A percentile compares a stretch with the other conserved stretches of the same genome.
Evolutionary conservation across 2,329 filamentous ascomycete species (phyloP).

Genomic region (Sporothrix inflata): DNA sequence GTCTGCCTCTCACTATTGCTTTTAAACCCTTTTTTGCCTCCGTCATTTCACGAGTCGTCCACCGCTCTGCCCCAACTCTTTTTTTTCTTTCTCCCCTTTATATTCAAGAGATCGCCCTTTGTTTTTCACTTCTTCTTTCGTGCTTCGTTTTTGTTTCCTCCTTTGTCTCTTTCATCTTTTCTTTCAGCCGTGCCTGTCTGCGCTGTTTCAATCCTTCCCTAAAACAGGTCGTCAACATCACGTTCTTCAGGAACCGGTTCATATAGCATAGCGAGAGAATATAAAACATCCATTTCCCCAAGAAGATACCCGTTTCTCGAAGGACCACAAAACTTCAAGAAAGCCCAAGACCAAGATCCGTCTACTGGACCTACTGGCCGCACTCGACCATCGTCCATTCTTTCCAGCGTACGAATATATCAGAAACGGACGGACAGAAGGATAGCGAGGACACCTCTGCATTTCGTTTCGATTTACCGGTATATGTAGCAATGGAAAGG

Average conservation of each 20-base stretch:
- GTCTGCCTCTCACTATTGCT: slow-evolving; percentile 1
- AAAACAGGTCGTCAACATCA: not conserved
- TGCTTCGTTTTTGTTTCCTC: not conserved
- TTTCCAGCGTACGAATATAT: not conserved
- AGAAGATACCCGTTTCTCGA: not conserved
- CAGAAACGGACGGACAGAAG: not conserved
- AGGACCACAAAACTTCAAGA: slow-evolving; percentile 18
- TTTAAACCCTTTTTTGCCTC: slow-evolving; percentile 17
- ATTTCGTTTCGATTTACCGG: not conserved
- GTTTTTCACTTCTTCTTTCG: slow-evolving; percentile 14
- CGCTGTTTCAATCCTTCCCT: slow-evolving; percentile 16
- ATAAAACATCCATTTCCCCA: slow-evolving; percentile 29
- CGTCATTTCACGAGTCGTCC: slow-evolving; percentile 13
- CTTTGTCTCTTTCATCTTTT: not conserved
- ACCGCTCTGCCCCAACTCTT: not conserved
- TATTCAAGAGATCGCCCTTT: not conserved
- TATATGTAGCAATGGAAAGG: not conserved
- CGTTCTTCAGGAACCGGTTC: slow-evolving; percentile 10
- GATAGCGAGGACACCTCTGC: not conserved
- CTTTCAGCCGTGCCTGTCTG: slow-evolving; percentile 2
- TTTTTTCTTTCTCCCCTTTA: slow-evolving; percentile 10
- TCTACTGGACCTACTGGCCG: not conserved
- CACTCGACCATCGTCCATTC: not conserved
- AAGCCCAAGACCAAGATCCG: not conserved
- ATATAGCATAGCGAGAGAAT: slow-evolving; percentile 33